Base-by-base conservation (phyloP, 163 green algal genomes). In the Trebouxiophyceae sp. region DNA sequence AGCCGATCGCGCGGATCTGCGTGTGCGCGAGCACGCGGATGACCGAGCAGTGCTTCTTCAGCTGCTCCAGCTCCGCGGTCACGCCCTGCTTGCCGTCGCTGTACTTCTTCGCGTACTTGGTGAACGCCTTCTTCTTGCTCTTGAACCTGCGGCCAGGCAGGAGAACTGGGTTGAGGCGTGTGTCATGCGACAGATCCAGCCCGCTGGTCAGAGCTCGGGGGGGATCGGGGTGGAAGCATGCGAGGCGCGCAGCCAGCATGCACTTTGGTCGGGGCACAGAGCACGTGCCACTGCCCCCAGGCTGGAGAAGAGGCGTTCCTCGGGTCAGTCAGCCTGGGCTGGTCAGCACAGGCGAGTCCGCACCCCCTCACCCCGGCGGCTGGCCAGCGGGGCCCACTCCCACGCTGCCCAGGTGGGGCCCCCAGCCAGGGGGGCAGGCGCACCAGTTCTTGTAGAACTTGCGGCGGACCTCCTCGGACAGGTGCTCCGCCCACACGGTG, bases 71-170 rank as follows among this genome's bases (percentile, higher is more conserved):
- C 76, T 96, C 82, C 12, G 82, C 82, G 69, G 96, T 81, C 64
- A 99, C 90, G 60, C 80, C 66, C 79, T 96, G 95, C 81, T 92
- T 90, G 73, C 89, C 93, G 65, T 96, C 92, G 6, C 78, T 73
- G 81, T 97, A 96, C 85, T 97, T 97, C 83, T 94, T 95, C 33
- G 81, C 84, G 72, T 97, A 99, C 83, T 95, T 95, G 80, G 81
- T 92, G 86, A 99, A 99, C 8, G 93, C 93, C 84, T 97, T 98
- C 85, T 96, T 97, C 94, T 99, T 99, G 77, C 82, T 81, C 84
- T 96, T 96, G 87, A 86, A 93, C 80, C 76, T 76, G 58, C 50
- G 33, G 19, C 4, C 8, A 16, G 7, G 30, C n/a, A n/a, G n/a
- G n/a, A n/a, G n/a, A n/a, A n/a, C n/a, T n/a, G n/a, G n/a, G n/a